These are phyloP conservation scores for Thelonectria blattea DNA, from an alignment of 2,329 filamentous ascomycete genomes.

Conservation along the genomic window DNA sequence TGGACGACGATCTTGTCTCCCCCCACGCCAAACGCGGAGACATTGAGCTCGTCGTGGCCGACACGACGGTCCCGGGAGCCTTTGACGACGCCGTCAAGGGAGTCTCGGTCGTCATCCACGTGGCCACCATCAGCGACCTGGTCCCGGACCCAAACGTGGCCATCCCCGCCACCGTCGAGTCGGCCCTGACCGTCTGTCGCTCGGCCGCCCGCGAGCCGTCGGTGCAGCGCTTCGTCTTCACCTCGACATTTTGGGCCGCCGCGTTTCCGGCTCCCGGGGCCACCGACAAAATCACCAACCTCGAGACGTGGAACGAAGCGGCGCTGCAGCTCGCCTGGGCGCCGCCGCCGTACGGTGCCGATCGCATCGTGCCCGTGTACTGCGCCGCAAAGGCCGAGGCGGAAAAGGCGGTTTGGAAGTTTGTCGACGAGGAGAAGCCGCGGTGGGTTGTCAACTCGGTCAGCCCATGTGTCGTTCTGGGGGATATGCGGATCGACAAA, in stretches of 20 bases:
- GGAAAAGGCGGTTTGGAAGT: conserved; percentile 34
- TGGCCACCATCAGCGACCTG: conserved; percentile 23
- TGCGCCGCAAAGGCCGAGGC: conserved; percentile 23
- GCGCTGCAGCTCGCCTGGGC: conserved; percentile 19
- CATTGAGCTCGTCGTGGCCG: conserved; percentile 29
- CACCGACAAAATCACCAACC: background rate
- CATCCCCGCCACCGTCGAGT: conserved; percentile 24
- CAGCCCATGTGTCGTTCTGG: conserved; percentile 24
- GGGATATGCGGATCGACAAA: conserved; percentile 16
- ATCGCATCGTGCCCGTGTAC: conserved; percentile 16
- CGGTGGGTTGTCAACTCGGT: conserved; percentile 30
- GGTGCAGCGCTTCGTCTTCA: conserved; percentile 30
- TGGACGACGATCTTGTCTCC: conserved; percentile 20
- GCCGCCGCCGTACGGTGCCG: conserved; percentile 27
- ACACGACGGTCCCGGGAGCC: conserved; percentile 21
- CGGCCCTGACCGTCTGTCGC: conserved; percentile 22
- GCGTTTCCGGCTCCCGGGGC: conserved; percentile 20
- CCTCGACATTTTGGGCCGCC: conserved; percentile 25
- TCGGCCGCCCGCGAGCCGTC: conserved; percentile 26
- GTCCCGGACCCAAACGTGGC: conserved; percentile 26
- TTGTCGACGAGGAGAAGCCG: conserved; percentile 21
- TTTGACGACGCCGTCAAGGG: conserved; percentile 31
- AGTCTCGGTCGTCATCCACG: conserved; percentile 27
- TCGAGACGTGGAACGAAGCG: conserved; percentile 31
- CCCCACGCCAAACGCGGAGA: conserved; percentile 13